Base-by-base conservation (phyloP, 805 yeast species). In the Candida pseudofarinosa region DNA sequence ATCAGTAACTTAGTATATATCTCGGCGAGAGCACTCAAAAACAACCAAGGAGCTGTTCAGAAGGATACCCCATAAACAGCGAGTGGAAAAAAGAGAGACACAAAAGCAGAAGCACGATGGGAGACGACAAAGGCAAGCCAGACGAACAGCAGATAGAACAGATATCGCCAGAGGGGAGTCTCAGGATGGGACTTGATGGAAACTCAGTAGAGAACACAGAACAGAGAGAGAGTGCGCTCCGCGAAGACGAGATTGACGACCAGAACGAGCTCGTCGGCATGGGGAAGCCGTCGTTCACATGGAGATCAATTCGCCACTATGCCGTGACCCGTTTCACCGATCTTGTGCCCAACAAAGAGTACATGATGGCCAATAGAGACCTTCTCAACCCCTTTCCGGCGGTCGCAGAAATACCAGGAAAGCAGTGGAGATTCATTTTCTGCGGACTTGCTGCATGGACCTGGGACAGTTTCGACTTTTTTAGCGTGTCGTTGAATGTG, bases 401-500 rank as follows among this genome's bases (percentile, higher is more conserved):
- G 19, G 65, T 84, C 19, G 58, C 60, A 8, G 59, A 60, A 48
- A 68, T 85, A 54, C 70, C 68, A 31, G 59, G 69, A 42, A 68
- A 59, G 45, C 83, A 81, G 53, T 81, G 86, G 85, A 62, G 71
- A 36, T 76, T 71, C 60, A 78, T 79, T 52, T 32, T 62, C 15
- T 60, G 76, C 35, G 85, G 83, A 0, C 77, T 78, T 49, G 52
- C 62, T 41, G 79, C 77, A 16, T 81, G 86, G 86, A 69, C 83
- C 2, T 76, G 80, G 76, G 86, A 80, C 62, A 80, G 85, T 3
- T 72, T 80, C 54, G 86, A 80, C 59, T 81, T 76, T 55, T 81
- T 81, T 50, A 67, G 77, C 8, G 79, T 78, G 12, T 75, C 82
- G 5, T 59, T 80, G 31, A 77, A 78, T 52, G 77, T 74, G 5